These are phyloP conservation scores for Aureobasidium melanogenum DNA, from an alignment of 2,329 filamentous ascomycete genomes.

Conservation along the genomic window DNA sequence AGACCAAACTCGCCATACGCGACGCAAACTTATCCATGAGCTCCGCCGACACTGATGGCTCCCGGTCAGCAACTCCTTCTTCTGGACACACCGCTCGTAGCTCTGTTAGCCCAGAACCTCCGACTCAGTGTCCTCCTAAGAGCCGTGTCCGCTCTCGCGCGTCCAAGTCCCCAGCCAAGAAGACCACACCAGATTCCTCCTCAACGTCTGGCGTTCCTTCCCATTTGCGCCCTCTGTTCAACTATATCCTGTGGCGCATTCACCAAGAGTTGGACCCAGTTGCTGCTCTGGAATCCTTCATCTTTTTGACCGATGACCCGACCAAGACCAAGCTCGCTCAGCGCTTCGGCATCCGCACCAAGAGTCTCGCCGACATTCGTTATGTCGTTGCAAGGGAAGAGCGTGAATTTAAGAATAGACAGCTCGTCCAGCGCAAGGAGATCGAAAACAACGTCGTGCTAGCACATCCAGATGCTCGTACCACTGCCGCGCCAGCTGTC, in stretches of 20 bases:
- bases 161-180: slow-evolving; percentile 6
- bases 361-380: slow-evolving; percentile 41
- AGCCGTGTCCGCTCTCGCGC: slow-evolving; percentile 15
- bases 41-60: slow-evolving; percentile 34
- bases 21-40: slow-evolving; percentile 33
- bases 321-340: slow-evolving; percentile 37
- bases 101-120: slow-evolving; percentile 24
- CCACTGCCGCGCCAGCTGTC: not conserved
- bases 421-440: slow-evolving; percentile 19
- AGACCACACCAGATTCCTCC: not conserved
- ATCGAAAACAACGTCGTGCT: slow-evolving; percentile 5
- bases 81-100: slow-evolving; percentile 31
- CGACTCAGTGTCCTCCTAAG: slow-evolving; percentile 25
- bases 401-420: slow-evolving; percentile 34
- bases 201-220: slow-evolving; percentile 4
- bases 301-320: slow-evolving; percentile 43
- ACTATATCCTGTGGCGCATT: slow-evolving; percentile 43
- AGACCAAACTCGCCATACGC: slow-evolving; percentile 20
- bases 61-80: slow-evolving; percentile 30
- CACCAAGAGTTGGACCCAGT: slow-evolving; percentile 40
- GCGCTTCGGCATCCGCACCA: slow-evolving; percentile 42
- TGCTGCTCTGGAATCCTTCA: slow-evolving; percentile 41
- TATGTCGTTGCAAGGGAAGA: slow-evolving; percentile 41
- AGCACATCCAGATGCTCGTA: not conserved
- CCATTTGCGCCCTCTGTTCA: slow-evolving; percentile 38